Conservation (phyloP, 2,329 filamentous ascomycete genomes). For the Diaporthe eres region DNA sequence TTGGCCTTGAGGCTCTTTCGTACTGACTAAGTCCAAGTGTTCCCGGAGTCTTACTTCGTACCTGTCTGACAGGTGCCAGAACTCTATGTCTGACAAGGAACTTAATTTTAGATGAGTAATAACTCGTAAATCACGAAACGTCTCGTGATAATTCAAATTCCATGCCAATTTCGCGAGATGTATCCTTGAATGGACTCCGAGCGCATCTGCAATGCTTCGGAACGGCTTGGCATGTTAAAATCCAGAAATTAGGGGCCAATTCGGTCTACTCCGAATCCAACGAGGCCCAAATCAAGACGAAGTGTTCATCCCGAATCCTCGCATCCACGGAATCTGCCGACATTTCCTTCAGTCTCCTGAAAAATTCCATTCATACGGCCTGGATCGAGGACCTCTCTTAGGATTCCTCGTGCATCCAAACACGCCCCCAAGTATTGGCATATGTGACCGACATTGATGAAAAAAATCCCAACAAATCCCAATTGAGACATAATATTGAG, state of each 20-base stretch:
- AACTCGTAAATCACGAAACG: neutral
- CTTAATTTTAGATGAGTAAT: neutral
- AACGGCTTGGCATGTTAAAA: no score
- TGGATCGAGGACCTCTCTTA: no score
- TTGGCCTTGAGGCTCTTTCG: neutral
- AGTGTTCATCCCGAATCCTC: neutral
- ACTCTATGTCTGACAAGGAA: neutral
- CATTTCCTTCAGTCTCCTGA: neutral
- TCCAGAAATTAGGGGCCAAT: neutral
- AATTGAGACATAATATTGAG: neutral
- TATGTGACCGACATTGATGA: neutral
- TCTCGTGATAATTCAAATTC: neutral
- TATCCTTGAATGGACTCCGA: neutral
- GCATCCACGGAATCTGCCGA: neutral
- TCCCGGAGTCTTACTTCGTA: neutral
- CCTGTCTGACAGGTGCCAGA: slow-evolving; percentile 4
- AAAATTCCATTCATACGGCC: neutral
- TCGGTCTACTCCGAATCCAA: neutral
- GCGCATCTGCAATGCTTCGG: neutral
- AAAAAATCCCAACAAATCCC: neutral
- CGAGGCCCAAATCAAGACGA: neutral
- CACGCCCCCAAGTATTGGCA: neutral
- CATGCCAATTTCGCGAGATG: neutral
- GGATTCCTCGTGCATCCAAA: neutral
- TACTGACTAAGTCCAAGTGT: neutral